Evolutionary conservation across 139 green algal species (phyloP).

Genomic region (Chlorella sp.): DNA sequence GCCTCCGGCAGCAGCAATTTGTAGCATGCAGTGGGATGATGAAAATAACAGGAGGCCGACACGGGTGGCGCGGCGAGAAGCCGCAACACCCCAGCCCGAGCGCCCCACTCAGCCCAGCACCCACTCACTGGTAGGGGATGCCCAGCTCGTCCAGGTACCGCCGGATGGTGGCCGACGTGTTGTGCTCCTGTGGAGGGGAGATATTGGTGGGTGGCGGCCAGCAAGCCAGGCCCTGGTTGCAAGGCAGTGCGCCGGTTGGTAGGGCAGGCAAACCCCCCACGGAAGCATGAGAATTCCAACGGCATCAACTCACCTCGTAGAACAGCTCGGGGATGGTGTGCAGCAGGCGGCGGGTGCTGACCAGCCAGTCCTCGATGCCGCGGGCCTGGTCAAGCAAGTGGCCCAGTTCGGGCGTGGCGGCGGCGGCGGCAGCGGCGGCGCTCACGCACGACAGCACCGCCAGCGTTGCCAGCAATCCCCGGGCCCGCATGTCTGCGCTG

Average conservation of each 20-base stretch:
- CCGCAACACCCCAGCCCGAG: not conserved
- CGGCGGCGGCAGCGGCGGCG: not conserved
- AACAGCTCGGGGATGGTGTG: slow-evolving; percentile 56
- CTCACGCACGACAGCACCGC: not conserved
- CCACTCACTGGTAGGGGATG: slow-evolving; percentile 63
- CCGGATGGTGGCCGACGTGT: slow-evolving; percentile 73
- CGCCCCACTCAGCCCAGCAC: not conserved
- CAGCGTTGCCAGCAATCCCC: not conserved
- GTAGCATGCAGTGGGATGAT: not conserved
- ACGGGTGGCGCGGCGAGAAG: too few relatives aligned
- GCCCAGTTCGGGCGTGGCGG: not conserved
- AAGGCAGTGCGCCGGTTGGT: too few relatives aligned
- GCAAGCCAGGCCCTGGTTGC: too few relatives aligned
- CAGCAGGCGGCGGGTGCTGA: slow-evolving; percentile 40
- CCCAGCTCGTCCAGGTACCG: slow-evolving; percentile 62
- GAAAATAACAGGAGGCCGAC: too few relatives aligned
- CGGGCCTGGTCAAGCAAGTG: slow-evolving; percentile 12
- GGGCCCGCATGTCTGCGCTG: too few relatives aligned
- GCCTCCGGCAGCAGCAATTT: not conserved
- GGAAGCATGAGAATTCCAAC: too few relatives aligned
- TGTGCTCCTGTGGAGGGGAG: slow-evolving; percentile 51
- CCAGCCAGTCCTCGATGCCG: slow-evolving; percentile 39
- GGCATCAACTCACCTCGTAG: slow-evolving; percentile 28
- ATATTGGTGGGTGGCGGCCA: too few relatives aligned
- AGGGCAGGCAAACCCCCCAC: too few relatives aligned